These are phyloP conservation scores for Candolleomyces efflorescens DNA, from an alignment of 768 basidiomycete species.

Conservation along the genomic window DNA sequence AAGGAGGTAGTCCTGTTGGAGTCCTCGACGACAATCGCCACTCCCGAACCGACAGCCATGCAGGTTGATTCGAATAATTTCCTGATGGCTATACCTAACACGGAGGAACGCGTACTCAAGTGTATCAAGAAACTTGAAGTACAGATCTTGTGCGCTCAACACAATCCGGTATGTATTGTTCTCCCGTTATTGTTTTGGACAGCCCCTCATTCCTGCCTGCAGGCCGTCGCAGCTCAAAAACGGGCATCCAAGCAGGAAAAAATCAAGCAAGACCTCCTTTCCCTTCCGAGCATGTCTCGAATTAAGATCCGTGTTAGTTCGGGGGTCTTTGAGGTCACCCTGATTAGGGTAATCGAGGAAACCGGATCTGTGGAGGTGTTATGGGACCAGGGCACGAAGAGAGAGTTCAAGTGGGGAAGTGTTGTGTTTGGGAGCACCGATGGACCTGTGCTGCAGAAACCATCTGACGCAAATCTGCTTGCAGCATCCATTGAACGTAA, in stretches of 20 bases:
- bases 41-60: slow-evolving; percentile 17
- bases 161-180: slow-evolving; percentile 75
- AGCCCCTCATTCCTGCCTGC: slow-evolving; percentile 1
- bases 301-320: slow-evolving; percentile 83
- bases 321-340: slow-evolving; percentile 83
- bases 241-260: slow-evolving; percentile 72
- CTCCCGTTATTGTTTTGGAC: background rate
- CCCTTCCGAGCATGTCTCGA: slow-evolving; percentile 64
- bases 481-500: slow-evolving; percentile 26
- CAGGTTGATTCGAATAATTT: slow-evolving; percentile 22
- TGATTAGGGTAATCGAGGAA: slow-evolving; percentile 68
- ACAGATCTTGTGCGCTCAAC: slow-evolving; percentile 77
- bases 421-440: slow-evolving; percentile 76
- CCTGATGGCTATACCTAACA: slow-evolving; percentile 4
- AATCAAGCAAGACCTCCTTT: slow-evolving; percentile 64
- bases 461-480: slow-evolving; percentile 43
- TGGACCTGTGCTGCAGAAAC: slow-evolving; percentile 67
- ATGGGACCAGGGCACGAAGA: slow-evolving; percentile 71
- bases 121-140: slow-evolving; percentile 70
- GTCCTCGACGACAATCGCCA: slow-evolving; percentile 13
- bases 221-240: slow-evolving; percentile 75
- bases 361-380: slow-evolving; percentile 71
- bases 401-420: slow-evolving; percentile 81
- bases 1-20: slow-evolving; percentile 76
- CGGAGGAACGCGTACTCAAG: slow-evolving; percentile 44